Base-by-base conservation (phyloP, 2,329 filamentous ascomycete species). In the Beauveria medogensis region DNA sequence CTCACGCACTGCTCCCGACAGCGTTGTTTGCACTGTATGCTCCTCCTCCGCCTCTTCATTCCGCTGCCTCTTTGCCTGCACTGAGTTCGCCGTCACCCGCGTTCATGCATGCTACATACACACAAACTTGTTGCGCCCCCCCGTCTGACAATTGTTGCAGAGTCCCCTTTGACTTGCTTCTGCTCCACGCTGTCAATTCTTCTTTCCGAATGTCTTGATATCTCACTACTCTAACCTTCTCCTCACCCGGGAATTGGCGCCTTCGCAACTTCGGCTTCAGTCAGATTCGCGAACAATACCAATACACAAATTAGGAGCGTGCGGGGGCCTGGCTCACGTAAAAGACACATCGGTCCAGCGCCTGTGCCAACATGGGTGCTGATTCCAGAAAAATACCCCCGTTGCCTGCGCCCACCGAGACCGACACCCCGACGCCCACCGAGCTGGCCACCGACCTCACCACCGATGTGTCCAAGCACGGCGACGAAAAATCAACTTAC, bases 381-480 rank as follows among this genome's bases (percentile, higher is more conserved):
- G 80, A 83, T 67, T 77, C 75, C 63, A 82, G 78, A 71, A 82
- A 77, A 70, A 73, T 79, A 68, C 85, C 85, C 72, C 89, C 89
- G 69, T 81, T 92, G 70, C 90, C 90, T 71, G 88, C 88, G 69
- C 90, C 90, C 66, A 93, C 90, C 72, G 88, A 91, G 75, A 88
- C 88, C 71, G 82, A 84, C 66, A 85, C 84, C 66, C 80, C 80
- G 63, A 80, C 80, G 63, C 85, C 85, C 62, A 84, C 83, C 71
- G 86, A 88, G 69, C 73, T 89, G 64, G 84, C 82, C 62, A 85
- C 85, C 67, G 86, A 88, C 69, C 72, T 89, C 64, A 84, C 82
- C 61, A 86, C 85, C 67, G 87, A 90, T 74, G 71, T 89, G 66
- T 91, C 89, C 64, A 82, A 82, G 64, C 80, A 84, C 63, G 87